Conservation (phyloP, 192 early-diverging fungal species). For the Diversispora epigaea region DNA sequence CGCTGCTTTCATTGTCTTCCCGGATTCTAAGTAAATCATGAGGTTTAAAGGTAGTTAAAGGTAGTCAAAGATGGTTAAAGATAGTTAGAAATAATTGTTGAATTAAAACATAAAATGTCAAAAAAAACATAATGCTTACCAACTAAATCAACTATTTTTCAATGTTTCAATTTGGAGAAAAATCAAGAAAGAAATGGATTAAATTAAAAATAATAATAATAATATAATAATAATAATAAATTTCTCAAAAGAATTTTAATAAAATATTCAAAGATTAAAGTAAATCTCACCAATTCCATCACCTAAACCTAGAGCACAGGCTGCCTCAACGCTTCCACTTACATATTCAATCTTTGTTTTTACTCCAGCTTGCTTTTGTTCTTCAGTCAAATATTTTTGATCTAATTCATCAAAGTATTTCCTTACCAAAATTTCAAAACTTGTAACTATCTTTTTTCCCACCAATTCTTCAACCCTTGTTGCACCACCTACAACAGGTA, state of each 20-base stretch:
- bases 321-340: constrained; percentile 91
- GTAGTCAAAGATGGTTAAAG: background rate
- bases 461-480: constrained; percentile 64
- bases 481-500: constrained; percentile 62
- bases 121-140: constrained; percentile 32
- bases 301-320: constrained; percentile 93
- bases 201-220: constrained; percentile 2
- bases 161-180: no score
- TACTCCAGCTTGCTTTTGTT: constrained; percentile 36
- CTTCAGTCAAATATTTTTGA: constrained; percentile 38
- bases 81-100: no score
- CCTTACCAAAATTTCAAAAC: constrained; percentile 71
- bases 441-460: constrained; percentile 93
- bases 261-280: no score
- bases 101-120: no score
- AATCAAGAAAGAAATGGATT: background rate
- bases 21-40: constrained; percentile 78
- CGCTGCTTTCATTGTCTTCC: constrained; percentile 98
- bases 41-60: background rate
- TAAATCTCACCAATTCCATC: constrained; percentile 95
- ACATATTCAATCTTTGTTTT: constrained; percentile 85
- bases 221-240: background rate
- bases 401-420: constrained; percentile 80
- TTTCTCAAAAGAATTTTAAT: constrained; percentile 25
- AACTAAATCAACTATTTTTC: constrained; percentile 51